These are phyloP conservation scores for Neoarthrinium moseri DNA, from an alignment of 2,329 filamentous ascomycete genomes.

Conservation along the genomic window DNA sequence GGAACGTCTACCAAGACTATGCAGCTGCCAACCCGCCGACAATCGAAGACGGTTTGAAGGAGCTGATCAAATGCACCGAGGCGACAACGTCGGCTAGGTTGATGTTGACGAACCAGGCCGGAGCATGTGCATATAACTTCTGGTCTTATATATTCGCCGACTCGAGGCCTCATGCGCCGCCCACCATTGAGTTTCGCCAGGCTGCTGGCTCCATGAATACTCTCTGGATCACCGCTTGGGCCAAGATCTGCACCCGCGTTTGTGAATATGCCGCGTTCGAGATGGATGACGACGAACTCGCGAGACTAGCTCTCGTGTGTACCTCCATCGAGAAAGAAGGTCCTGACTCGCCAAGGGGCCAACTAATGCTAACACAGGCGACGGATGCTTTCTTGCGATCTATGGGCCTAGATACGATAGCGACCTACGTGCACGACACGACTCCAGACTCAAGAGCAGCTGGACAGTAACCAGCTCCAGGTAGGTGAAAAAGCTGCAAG, in stretches of 20 bases:
- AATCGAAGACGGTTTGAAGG: background rate
- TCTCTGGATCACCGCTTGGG: background rate
- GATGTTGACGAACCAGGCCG: background rate
- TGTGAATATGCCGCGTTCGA: background rate
- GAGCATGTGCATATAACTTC: background rate
- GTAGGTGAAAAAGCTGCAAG: no score
- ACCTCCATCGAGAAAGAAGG: no score
- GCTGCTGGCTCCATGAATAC: background rate
- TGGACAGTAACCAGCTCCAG: no score
- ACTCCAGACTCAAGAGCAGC: no score
- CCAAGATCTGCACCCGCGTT: background rate
- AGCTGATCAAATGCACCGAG: background rate
- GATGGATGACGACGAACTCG: no score
- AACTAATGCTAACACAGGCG: no score
- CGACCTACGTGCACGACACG: no score
- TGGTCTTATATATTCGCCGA: background rate
- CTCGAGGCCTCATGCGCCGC: background rate
- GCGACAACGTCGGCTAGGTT: background rate
- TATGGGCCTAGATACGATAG: no score
- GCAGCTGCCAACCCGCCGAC: background rate
- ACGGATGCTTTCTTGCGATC: no score
- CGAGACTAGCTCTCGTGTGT: no score
- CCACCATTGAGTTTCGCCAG: slow-evolving; percentile 2
- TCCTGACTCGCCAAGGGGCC: no score
- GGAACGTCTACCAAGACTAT: no score